Conservation (phyloP, 2,329 filamentous ascomycete genomes). For the Chrysoporthe puriensis region DNA sequence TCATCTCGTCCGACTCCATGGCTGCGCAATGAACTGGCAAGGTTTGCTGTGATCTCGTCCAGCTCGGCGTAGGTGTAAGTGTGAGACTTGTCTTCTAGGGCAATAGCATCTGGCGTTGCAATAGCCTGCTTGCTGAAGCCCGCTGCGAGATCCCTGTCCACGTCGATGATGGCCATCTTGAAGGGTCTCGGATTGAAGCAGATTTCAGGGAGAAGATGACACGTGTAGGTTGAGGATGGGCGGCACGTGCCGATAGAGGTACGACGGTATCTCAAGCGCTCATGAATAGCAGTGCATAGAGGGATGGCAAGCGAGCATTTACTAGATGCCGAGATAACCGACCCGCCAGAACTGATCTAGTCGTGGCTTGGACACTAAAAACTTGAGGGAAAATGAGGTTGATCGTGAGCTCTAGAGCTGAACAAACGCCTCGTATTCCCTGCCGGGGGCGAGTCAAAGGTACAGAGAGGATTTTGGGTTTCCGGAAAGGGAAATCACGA, state of each 20-base stretch:
- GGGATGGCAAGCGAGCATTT: not conserved
- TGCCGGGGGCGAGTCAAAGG: no score
- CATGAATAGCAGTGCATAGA: not conserved
- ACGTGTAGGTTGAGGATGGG: not conserved
- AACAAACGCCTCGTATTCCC: no score
- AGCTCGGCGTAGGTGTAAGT: conserved; percentile 75
- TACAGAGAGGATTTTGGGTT: not conserved
- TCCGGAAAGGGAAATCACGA: conserved; percentile 10
- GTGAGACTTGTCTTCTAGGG: conserved; percentile 70
- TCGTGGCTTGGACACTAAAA: not conserved
- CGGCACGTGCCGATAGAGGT: not conserved
- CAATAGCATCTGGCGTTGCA: conserved; percentile 69
- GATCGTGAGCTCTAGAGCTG: not conserved
- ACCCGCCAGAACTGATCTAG: not conserved
- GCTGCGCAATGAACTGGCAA: conserved; percentile 65
- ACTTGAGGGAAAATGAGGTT: not conserved
- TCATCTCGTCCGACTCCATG: conserved; percentile 74
- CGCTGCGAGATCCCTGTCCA: conserved; percentile 70
- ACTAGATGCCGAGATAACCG: not conserved
- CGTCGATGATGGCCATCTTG: conserved; percentile 69
- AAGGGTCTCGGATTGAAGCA: no score
- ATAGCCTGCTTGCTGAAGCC: conserved; percentile 72
- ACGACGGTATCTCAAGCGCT: not conserved
- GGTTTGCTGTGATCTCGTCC: conserved; percentile 66
- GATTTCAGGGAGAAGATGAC: not conserved